Evolutionary conservation across 192 early-diverging fungal genomes (phyloP).

Genomic region (Backusella westeae): DNA sequence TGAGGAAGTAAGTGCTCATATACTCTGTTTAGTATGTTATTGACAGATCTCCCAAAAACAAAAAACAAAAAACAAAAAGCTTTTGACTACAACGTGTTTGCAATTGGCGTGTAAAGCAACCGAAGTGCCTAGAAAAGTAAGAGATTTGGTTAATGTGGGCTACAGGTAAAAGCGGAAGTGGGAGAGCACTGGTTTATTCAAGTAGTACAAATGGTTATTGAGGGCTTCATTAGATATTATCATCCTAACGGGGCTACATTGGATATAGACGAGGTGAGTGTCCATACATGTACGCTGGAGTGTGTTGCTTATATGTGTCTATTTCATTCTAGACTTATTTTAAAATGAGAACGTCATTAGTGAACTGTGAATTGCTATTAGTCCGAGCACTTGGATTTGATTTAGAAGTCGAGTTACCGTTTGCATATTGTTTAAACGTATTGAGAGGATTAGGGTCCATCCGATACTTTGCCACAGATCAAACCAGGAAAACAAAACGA

Average conservation of each 20-base stretch:
- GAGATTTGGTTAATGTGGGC: conserved; percentile 54
- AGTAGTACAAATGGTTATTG: not conserved
- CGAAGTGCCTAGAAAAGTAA: conserved; percentile 49
- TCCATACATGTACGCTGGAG: not conserved
- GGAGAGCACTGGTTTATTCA: conserved; percentile 8
- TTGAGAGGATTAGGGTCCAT: conserved; percentile 49
- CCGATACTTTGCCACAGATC: conserved; percentile 8
- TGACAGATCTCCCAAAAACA: not conserved
- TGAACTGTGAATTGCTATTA: conserved; percentile 50
- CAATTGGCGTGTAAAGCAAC: conserved; percentile 53
- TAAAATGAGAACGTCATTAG: conserved; percentile 43
- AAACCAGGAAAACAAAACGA: not conserved
- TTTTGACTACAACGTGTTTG: conserved; percentile 52
- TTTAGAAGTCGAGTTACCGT: conserved; percentile 48
- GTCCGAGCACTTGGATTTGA: conserved; percentile 49
- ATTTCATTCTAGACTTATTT: conserved; percentile 38
- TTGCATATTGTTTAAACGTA: conserved; percentile 49
- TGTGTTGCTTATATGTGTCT: not conserved
- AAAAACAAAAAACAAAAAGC: too few species aligned
- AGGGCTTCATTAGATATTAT: conserved; percentile 27
- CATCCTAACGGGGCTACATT: conserved; percentile 28
- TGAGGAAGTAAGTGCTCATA: conserved; percentile 16
- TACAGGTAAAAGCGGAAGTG: conserved; percentile 33
- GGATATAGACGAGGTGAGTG: conserved; percentile 28
- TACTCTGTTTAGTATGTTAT: not conserved